Conservation (phyloP, 2,329 filamentous ascomycete genomes). For the Colletotrichum paranaense region DNA sequence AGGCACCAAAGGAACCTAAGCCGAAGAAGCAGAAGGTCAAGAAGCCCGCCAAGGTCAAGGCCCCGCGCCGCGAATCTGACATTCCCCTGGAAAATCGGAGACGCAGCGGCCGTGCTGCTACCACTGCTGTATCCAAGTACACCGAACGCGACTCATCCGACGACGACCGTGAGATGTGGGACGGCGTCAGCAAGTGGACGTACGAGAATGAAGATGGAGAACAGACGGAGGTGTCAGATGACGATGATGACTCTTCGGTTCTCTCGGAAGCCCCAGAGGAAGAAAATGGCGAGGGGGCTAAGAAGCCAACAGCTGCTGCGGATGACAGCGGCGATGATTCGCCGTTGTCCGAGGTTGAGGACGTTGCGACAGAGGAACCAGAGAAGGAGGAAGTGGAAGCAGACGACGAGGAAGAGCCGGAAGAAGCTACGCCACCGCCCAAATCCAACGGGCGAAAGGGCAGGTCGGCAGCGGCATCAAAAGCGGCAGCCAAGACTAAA, state of each 20-base stretch:
- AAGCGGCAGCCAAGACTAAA: constrained; percentile 25
- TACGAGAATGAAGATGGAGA: constrained; percentile 56
- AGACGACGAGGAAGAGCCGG: constrained; percentile 34
- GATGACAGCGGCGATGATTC: constrained; percentile 35
- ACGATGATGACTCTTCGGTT: constrained; percentile 16
- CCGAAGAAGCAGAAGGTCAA: constrained; percentile 42
- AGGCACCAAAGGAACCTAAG: constrained; percentile 41
- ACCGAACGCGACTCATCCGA: constrained; percentile 67
- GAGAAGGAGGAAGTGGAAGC: constrained; percentile 37
- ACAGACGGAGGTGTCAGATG: constrained; percentile 39
- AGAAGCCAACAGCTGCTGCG: constrained; percentile 29
- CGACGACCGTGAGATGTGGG: constrained; percentile 71
- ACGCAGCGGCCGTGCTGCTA: constrained; percentile 60
- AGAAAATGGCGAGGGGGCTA: constrained; percentile 33
- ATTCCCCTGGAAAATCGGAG: constrained; percentile 57
- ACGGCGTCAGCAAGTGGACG: constrained; percentile 69
- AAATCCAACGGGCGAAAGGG: constrained; percentile 34
- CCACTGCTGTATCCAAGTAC: constrained; percentile 55
- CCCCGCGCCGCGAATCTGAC: constrained; percentile 39
- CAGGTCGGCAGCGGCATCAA: constrained; percentile 19
- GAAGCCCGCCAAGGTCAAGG: constrained; percentile 41
- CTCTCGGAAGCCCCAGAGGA: constrained; percentile 25
- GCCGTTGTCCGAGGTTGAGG: constrained; percentile 29
- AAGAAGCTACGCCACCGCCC: constrained; percentile 27
- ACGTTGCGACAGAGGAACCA: constrained; percentile 32